A percentile compares a stretch with the other conserved stretches of the same genome.
These are phyloP conservation scores for Solanum virginianum DNA, from an alignment of 257 asterid genomes.

Conservation along the genomic window DNA sequence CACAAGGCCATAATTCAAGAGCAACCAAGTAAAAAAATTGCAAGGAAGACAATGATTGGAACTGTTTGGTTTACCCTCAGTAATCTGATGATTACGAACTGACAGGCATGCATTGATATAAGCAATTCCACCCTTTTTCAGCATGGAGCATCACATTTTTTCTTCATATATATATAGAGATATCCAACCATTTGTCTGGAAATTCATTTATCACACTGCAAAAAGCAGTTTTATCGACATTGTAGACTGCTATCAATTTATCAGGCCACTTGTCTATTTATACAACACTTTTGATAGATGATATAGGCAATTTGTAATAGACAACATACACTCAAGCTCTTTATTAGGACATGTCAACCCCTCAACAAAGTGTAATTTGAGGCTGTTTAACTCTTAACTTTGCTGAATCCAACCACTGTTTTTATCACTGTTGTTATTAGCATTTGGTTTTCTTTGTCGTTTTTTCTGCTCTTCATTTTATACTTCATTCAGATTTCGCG, in stretches of 20 bases:
- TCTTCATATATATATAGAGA: neutral
- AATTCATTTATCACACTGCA: neutral
- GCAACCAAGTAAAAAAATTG: neutral
- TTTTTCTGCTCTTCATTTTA: neutral
- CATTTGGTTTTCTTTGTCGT: neutral
- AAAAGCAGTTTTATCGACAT: neutral
- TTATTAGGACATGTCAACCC: neutral
- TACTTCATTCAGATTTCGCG: neutral
- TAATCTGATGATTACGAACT: neutral
- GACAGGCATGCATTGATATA: neutral
- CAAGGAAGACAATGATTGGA: neutral
- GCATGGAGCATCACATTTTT: neutral
- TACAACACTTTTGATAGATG: neutral
- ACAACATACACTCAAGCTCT: neutral
- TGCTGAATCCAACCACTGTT: neutral
- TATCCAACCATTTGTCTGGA: neutral
- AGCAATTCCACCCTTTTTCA: neutral
- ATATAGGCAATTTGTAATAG: neutral
- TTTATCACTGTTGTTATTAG: neutral
- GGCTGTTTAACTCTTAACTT: neutral
- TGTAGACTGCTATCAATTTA: neutral
- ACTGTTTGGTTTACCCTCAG: neutral
- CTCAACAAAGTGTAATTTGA: neutral
- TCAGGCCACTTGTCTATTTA: neutral
- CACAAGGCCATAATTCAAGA: neutral